These are phyloP conservation scores for Herpotrichia juniperi DNA, from an alignment of 2,329 filamentous ascomycete genomes.

Conservation along the genomic window DNA sequence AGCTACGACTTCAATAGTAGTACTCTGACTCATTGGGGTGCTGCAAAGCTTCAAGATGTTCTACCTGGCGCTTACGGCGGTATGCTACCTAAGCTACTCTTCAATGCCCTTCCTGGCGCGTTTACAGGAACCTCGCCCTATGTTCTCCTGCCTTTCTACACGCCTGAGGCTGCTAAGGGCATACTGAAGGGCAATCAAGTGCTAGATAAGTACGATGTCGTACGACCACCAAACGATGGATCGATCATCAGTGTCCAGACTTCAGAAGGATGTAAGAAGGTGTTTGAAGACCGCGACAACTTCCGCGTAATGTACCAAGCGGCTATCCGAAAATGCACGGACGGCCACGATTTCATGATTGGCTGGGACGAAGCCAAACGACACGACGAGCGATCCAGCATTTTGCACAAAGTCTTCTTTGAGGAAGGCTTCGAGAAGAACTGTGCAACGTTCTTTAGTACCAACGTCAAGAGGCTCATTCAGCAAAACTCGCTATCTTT, in stretches of 20 bases:
- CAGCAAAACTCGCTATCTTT: slow-evolving; percentile 55
- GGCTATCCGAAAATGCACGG: slow-evolving; percentile 48
- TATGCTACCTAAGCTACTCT: slow-evolving; percentile 50
- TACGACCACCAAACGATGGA: slow-evolving; percentile 49
- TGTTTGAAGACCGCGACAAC: slow-evolving; percentile 56
- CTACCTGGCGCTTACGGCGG: slow-evolving; percentile 53
- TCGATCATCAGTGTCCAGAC: slow-evolving; percentile 56
- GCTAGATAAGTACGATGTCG: slow-evolving; percentile 54
- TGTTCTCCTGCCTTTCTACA: slow-evolving; percentile 59
- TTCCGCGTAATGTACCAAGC: slow-evolving; percentile 57
- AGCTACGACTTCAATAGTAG: slow-evolving; percentile 36
- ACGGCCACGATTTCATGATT: slow-evolving; percentile 56
- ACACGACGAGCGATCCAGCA: slow-evolving; percentile 46
- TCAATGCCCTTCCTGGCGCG: slow-evolving; percentile 54
- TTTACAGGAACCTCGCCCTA: slow-evolving; percentile 58
- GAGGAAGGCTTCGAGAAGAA: slow-evolving; percentile 53
- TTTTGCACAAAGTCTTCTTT: slow-evolving; percentile 55
- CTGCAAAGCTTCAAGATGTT: slow-evolving; percentile 48
- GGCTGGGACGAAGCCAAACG: slow-evolving; percentile 52
- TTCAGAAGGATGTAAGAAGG: slow-evolving; percentile 56
- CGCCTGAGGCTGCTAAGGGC: slow-evolving; percentile 53
- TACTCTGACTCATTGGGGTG: slow-evolving; percentile 55
- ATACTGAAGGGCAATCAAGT: slow-evolving; percentile 56
- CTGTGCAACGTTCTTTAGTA: slow-evolving; percentile 51
- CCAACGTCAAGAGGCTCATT: slow-evolving; percentile 53